Evolutionary conservation across 345 rosid species (phyloP).

Genomic region (Eutrema japonicum): DNA sequence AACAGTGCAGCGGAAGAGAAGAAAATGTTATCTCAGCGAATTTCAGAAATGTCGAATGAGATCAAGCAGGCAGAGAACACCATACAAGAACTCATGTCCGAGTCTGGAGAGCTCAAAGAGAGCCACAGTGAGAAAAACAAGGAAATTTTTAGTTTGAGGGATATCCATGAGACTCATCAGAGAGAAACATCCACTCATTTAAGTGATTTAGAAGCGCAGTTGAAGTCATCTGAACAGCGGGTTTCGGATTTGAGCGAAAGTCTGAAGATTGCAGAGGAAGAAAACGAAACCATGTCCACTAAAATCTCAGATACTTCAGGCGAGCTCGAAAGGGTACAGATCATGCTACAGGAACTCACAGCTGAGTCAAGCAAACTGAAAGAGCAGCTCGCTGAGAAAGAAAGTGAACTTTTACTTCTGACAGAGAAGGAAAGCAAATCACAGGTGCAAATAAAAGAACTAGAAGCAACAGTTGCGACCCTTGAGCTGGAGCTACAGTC

Average conservation of each 20-base stretch:
- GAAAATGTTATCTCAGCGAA: conserved; percentile 53
- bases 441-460: conserved; percentile 43
- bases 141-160: conserved; percentile 54
- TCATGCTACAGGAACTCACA: conserved; percentile 46
- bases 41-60: conserved; percentile 57
- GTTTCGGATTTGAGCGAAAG: conserved; percentile 54
- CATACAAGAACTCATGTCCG: conserved; percentile 49
- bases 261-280: conserved; percentile 57
- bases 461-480: conserved; percentile 44
- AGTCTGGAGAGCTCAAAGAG: conserved; percentile 55
- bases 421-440: conserved; percentile 58
- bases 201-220: conserved; percentile 31
- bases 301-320: conserved; percentile 58
- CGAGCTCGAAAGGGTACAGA: conserved; percentile 57
- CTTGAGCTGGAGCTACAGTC: conserved; percentile 62
- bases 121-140: conserved; percentile 69
- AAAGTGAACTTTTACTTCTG: conserved; percentile 50
- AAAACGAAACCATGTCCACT: conserved; percentile 55
- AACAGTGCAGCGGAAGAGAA: conserved; percentile 57
- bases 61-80: conserved; percentile 55
- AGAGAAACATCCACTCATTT: conserved; percentile 53
- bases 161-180: conserved; percentile 59
- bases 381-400: conserved; percentile 57
- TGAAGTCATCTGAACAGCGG: conserved; percentile 62
- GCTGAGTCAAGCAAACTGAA: conserved; percentile 54